Evolutionary conservation across 257 asterid species (phyloP), one percentile per base, ranked within the genome.

Genomic region (Rauvolfia tetraphylla): DNA sequence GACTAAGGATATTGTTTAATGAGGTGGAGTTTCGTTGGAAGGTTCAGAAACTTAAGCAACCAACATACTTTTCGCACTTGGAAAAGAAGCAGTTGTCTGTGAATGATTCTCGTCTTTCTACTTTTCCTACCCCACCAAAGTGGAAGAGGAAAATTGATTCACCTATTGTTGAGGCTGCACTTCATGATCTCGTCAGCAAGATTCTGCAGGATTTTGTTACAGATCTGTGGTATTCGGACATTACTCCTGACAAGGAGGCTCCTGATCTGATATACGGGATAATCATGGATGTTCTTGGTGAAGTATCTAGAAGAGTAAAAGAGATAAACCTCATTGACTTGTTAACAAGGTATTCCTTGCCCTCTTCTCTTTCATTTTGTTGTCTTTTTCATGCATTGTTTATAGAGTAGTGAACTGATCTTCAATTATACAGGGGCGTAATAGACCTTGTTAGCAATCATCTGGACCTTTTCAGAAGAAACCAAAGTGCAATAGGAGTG

Each of bases 131-230:
- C 14, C 92, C 93, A 2, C 87, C 86, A 68, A 95, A 88, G 79
- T 93, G 97, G 99, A 95, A 91, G 89, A 91, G 97, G 70, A 93
- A 93, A 85, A 83, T 95, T 15, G 92, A 87, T 81, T 90, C 99
- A 39, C 98, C 97, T 41, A 48, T 87, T 39, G 93, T 95, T 15
- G 95, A 93, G 89, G 90, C 97, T 44, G 98, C 97, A 68, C 80
- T 91, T 74, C 91, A 91, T 86, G 96, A 89, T 77, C 89, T 95
- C 49, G 81, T 93, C 76, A 76, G 78, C 85, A 95, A 90, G 84
- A 77, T 95, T 81, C 75, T 95, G 92, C 91, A 87, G 72, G 99
- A 95, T 85, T 95, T 95, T 82, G 96, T 93, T 66, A 66, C 83
- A 66, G 97, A 93, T 81, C 83, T 95, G 84, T 95, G 99, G 99